Base-by-base conservation (phyloP, 2,329 filamentous ascomycete species). In the Intubia oerlemansii region DNA sequence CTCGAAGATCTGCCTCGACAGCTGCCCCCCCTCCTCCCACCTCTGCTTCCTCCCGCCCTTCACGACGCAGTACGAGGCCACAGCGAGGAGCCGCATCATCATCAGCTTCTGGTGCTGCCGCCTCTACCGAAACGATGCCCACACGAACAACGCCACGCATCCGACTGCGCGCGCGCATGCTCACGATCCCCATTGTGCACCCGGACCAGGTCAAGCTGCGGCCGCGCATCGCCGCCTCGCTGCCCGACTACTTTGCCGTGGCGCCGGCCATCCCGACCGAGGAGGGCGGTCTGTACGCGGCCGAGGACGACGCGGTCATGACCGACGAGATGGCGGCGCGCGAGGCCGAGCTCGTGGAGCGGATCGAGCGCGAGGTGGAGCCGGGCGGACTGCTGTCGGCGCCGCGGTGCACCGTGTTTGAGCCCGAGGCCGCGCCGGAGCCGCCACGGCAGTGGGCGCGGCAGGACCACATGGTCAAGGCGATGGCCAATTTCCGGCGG, bases 401-500 rank as follows among this genome's bases (percentile, higher is more conserved):
- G 30, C 67, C 70, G 34, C 59, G 62, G 34, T 85, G 78, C 44
- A 73, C 71, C 3, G 53, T 74, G 15, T 88, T 78, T 40, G 60
- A 71, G 12, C 77, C 78, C 0, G 78, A 88, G 36, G 57, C 68
- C 10, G 56, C 54, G 34, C 71, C 79, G 32, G 77, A 90, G 41
- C 78, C 78, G 1, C 65, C 69, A 0, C 62, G 65, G 29, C 80
- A 88, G 42, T 95, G 80, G 57, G 71, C 76, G n/a, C 82, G 90
- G 39, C 65, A 69, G 43, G 84, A 95, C 43, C 79, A 95, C 44
- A 60, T 95, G 30, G 59, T 77, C 25, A 72, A 73, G 26, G 84
- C 91, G 35, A 73, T 77, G 33, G 45, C 74, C 10, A 75, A 84
- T 40, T 85, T 95, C 40, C 70, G 79, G 27, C 77, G 71, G 41